Evolutionary conservation across 2,329 filamentous ascomycete genomes (phyloP).

Genomic region (Paradendryphiella salina): DNA sequence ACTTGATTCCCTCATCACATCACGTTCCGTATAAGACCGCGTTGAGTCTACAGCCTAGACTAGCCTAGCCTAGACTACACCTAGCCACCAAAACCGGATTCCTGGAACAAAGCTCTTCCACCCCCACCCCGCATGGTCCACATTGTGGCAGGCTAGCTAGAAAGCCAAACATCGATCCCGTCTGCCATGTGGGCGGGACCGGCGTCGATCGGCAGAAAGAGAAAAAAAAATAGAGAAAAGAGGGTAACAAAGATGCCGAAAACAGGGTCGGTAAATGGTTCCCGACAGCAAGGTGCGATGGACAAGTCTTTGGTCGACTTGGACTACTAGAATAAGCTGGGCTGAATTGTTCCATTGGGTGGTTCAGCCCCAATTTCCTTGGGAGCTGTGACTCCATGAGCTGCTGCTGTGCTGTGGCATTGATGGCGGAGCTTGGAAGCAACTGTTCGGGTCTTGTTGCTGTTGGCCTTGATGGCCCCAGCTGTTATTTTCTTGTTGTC

Average conservation of each 20-base stretch:
- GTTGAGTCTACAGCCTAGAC: too few species aligned
- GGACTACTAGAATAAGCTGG: not conserved
- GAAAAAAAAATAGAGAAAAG: too few species aligned
- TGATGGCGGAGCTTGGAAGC: conserved; percentile 5
- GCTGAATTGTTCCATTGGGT: not conserved
- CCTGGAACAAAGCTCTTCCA: not conserved
- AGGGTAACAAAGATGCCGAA: too few species aligned
- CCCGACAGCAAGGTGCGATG: not conserved
- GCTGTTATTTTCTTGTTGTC: not conserved
- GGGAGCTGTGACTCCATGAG: not conserved
- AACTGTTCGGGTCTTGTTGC: conserved; percentile 5
- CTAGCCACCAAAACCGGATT: too few species aligned
- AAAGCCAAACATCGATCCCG: not conserved
- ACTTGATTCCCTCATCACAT: too few species aligned
- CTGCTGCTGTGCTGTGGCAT: conserved; percentile 3
- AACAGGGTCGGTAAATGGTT: not conserved
- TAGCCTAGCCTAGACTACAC: too few species aligned
- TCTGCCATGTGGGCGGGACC: not conserved
- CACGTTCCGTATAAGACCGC: too few species aligned
- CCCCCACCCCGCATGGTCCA: not conserved
- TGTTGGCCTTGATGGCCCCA: conserved; percentile 5
- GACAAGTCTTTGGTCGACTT: not conserved
- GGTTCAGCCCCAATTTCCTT: conserved; percentile 11
- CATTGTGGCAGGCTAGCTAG: not conserved
- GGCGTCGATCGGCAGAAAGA: not conserved